These are phyloP conservation scores for Geotrichum aggregatum DNA, from an alignment of 1,139 yeast genomes.

Conservation along the genomic window DNA sequence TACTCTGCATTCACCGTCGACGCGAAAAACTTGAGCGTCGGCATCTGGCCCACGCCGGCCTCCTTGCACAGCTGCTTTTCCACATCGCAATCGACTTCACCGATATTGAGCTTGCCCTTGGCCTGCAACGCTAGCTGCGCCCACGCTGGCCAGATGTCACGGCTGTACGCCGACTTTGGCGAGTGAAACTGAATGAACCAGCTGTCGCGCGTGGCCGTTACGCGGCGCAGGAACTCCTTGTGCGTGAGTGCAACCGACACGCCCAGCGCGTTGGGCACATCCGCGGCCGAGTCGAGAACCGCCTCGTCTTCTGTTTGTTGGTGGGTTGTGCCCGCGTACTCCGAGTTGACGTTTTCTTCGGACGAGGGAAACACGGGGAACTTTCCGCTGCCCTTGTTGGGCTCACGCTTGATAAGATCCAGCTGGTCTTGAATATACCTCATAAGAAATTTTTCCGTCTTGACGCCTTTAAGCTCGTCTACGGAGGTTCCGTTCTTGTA, in stretches of 20 bases:
- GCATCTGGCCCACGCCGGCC: conserved; percentile 32
- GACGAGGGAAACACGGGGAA: neutral
- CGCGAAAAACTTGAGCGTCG: conserved; percentile 36
- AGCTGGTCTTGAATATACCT: conserved; percentile 10
- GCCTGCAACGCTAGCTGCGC: conserved; percentile 35
- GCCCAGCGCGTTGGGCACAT: conserved; percentile 29
- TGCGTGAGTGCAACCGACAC: conserved; percentile 27
- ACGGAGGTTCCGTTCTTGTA: conserved; percentile 36
- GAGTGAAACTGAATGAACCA: conserved; percentile 44
- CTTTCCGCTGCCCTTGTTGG: neutral
- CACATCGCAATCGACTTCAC: conserved; percentile 42
- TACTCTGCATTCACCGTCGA: conserved; percentile 36
- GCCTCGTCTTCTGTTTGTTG: neutral
- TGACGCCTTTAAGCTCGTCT: conserved; percentile 23
- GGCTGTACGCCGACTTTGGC: conserved; percentile 42
- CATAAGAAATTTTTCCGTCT: conserved; percentile 2
- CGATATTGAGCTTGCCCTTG: conserved; percentile 39
- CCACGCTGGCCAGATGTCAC: conserved; percentile 40
- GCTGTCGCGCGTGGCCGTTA: conserved; percentile 32
- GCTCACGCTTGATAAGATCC: neutral
- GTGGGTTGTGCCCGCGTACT: neutral
- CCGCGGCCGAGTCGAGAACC: conserved; percentile 20
- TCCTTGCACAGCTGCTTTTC: conserved; percentile 37
- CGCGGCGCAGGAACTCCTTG: conserved; percentile 26
- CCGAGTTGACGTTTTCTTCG: neutral